phyloP scores from a whole-genome alignment of 768 basidiomycete species.

The Mycena amicta region DNA sequence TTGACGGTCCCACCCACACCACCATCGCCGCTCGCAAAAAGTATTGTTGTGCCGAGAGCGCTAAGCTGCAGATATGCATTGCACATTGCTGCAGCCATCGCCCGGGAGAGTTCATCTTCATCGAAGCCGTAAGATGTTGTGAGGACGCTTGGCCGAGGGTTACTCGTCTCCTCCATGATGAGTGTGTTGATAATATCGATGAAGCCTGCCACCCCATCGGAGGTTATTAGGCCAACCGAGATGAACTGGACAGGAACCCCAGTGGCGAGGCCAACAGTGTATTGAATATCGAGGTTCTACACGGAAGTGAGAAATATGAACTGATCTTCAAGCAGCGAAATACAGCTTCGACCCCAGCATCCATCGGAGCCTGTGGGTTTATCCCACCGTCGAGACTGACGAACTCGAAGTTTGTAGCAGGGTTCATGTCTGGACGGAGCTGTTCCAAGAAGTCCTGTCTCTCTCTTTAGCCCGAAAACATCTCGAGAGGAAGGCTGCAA shows the following conservation, averaged over 20 bases:
- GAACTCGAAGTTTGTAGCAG: neutral
- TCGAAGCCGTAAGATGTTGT: conserved; percentile 7
- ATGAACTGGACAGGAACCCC: neutral
- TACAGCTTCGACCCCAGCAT: neutral
- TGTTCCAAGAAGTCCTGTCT: neutral
- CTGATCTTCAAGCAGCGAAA: neutral
- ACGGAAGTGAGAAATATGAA: neutral
- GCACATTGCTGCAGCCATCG: conserved; percentile 44
- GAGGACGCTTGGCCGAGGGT: conserved; percentile 3
- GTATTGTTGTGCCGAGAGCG: conserved; percentile 46
- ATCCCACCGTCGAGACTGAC: neutral
- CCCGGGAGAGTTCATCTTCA: conserved; percentile 33
- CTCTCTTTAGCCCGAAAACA: neutral
- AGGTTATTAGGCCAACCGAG: conserved; percentile 21
- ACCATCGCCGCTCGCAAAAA: conserved; percentile 45
- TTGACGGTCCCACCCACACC: conserved; percentile 34
- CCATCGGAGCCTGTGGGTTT: neutral
- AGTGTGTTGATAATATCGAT: conserved; percentile 16
- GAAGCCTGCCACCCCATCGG: conserved; percentile 19
- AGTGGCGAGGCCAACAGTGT: neutral
- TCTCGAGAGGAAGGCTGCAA: neutral
- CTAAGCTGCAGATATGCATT: conserved; percentile 46
- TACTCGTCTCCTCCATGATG: conserved; percentile 1
- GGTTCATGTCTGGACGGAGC: neutral
- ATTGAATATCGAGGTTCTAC: no score